Evolutionary conservation across 2,329 filamentous ascomycete genomes (phyloP).

Genomic region (Achaetomium macrosporum): DNA sequence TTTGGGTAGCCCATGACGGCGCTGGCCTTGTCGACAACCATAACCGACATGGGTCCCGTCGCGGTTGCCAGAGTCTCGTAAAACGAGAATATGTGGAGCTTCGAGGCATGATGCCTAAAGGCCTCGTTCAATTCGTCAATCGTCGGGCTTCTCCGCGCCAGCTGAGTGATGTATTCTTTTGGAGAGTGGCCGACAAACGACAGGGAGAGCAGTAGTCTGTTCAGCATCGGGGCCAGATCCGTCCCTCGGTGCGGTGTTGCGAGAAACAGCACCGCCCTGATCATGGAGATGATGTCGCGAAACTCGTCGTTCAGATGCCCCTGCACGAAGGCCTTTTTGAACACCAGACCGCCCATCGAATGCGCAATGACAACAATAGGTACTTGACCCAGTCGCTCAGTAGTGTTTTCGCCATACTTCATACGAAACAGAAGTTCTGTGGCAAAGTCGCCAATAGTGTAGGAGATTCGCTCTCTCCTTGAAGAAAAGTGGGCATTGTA

Average conservation of each 20-base stretch:
- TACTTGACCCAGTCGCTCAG: slow-evolving; percentile 13
- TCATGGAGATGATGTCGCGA: slow-evolving; percentile 19
- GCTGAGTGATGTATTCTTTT: slow-evolving; percentile 24
- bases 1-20: slow-evolving; percentile 21
- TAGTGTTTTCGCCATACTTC: slow-evolving; percentile 18
- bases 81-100: slow-evolving; percentile 25
- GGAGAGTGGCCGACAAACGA: slow-evolving; percentile 16
- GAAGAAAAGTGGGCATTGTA: slow-evolving; percentile 23
- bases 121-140: slow-evolving; percentile 27
- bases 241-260: slow-evolving; percentile 27
- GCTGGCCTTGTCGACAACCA: slow-evolving; percentile 25
- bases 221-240: slow-evolving; percentile 22
- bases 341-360: slow-evolving; percentile 22
- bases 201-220: slow-evolving; percentile 16
- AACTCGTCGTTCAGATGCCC: slow-evolving; percentile 24
- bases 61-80: slow-evolving; percentile 24
- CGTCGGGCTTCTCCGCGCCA: slow-evolving; percentile 14
- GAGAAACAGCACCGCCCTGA: slow-evolving; percentile 26
- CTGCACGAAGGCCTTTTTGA: slow-evolving; percentile 19
- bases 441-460: slow-evolving; percentile 23
- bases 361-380: slow-evolving; percentile 19
- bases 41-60: slow-evolving; percentile 13
- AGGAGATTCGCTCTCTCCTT: slow-evolving; percentile 1
- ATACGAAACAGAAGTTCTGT: slow-evolving; percentile 23
- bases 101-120: slow-evolving; percentile 24